Evolutionary conservation across 2,329 filamentous ascomycete genomes (phyloP).

Genomic region (Botrytis hyacinthi): DNA sequence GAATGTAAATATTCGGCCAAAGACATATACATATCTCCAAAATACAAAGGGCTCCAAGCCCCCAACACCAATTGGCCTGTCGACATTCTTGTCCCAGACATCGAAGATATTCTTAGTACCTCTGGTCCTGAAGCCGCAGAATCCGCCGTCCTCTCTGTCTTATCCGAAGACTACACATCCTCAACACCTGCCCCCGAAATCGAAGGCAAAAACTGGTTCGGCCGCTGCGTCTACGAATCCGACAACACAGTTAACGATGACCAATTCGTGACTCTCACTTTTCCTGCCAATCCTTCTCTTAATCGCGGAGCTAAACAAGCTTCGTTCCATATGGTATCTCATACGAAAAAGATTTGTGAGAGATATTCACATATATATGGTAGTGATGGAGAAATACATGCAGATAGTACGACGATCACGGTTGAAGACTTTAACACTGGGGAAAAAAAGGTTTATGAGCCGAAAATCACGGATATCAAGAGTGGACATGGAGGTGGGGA

Average conservation of each 20-base stretch:
- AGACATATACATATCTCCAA: constrained; percentile 56
- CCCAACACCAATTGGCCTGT: constrained; percentile 79
- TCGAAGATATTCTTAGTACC: constrained; percentile 67
- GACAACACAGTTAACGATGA: constrained; percentile 95
- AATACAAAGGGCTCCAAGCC: constrained; percentile 56
- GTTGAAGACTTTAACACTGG: constrained; percentile 69
- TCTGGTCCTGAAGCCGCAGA: constrained; percentile 50
- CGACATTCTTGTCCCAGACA: constrained; percentile 85
- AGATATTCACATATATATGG: constrained; percentile 85
- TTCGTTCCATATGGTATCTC: constrained; percentile 90
- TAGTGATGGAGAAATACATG: constrained; percentile 78
- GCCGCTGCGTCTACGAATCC: constrained; percentile 89
- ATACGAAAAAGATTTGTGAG: constrained; percentile 82
- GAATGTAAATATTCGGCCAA: constrained; percentile 83
- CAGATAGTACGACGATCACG: constrained; percentile 75
- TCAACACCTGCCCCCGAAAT: constrained; percentile 49
- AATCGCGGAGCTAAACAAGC: constrained; percentile 71
- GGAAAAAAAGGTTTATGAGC: constrained; percentile 52
- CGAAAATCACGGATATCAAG: constrained; percentile 50
- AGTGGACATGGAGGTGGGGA: constrained; percentile 77
- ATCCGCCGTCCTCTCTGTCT: constrained; percentile 40
- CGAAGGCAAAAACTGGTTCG: constrained; percentile 70
- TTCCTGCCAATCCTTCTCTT: constrained; percentile 46
- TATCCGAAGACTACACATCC: constrained; percentile 54
- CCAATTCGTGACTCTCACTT: constrained; percentile 82